Evolutionary conservation across 78 protist genomes (phyloP), one percentile per base, ranked within the genome.

Genomic region (Cavenderia fasciculata): DNA sequence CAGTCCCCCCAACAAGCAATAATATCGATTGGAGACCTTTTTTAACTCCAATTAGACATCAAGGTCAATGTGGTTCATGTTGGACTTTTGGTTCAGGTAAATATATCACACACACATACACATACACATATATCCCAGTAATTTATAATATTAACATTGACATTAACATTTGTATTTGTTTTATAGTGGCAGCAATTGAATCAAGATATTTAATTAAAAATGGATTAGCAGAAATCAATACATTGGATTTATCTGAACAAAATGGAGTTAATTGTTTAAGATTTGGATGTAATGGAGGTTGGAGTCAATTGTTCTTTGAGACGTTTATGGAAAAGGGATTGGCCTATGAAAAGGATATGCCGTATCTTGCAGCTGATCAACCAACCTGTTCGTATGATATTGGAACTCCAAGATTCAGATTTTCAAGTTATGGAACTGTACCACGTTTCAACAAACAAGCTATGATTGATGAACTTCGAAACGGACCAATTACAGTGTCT

Each of bases 61-160:
- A 96, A 76, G 95, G 92, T 40, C 41, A 56, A 34, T 91, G 96
- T 86, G 96, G 96, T 27, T 70, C 86, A 34, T 94, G 97, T 84
- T 96, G 96, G 95, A 47, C 97, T 21, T 95, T 95, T 78, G 82
- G 95, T 6, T 10, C 74, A 0, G 63, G n/a, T n/a, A n/a, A n/a
- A n/a, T n/a, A 47, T 40, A 29, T 38, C 21, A 21, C 5, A 1
- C 34, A 19, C n/a, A 27, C 12, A n/a, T 2, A 8, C 3, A 27
- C 29, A 12, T 27, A 57, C 27, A 2, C n/a, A n/a, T 11, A 23
- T 61, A 16, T 31, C 33, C 14, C 29, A 61, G 29, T 54, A 62
- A 36, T 21, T 21, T 21, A 12, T 52, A 21, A 52, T 10, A 4
- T 52, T 10, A 19, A 52, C 4, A 19, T 52, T 52, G 4, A 21